Base-by-base conservation (phyloP, 345 rosid genomes). In the Excoecaria cochinchinensis region DNA sequence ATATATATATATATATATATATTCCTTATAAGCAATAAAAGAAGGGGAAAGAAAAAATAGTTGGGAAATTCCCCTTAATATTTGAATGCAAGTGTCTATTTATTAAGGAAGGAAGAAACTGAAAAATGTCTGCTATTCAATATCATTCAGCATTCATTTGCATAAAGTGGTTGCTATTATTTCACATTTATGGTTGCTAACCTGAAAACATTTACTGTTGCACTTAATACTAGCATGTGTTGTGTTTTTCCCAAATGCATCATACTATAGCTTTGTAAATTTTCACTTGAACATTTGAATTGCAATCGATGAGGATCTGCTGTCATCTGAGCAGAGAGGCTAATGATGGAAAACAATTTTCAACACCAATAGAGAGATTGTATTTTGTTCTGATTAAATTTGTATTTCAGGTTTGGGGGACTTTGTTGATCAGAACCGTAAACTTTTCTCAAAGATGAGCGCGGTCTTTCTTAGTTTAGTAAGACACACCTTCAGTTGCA, bases 391-490 rank as follows among this genome's bases (percentile, higher is more conserved):
- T 67, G 69, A 63, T 66, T 66, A 64, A 72, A 75, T 61, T 39
- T 71, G 65, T 57, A 51, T 82, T 81, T 70, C 95, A 92, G 98
- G 92, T 56, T 74, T 90, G 67, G 87, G 85, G 72, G 85, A 82
- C 75, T 88, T 83, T 83, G 92, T 91, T 61, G 98, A 92, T 86
- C 80, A 70, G 63, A 94, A 91, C 61, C 94, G 88, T 70, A 87
- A 85, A 73, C 86, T 84, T 47, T 81, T 91, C 64, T 90, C 97
- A 46, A 87, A 79, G 77, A 79, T 92, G 74, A 89, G 83, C 69
- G 90, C 97, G 8, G 63, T 91, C 78, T 82, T 87, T 79, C 97
- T 94, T 73, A 80, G 95, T 81, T 82, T 94, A 82, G 98, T 92
- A 83, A 84, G 89, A 44, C 71, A 65, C 55, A 62, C 67, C 55